Base-by-base conservation (phyloP, 495 filamentous ascomycete species). In the Neurospora africana region DNA sequence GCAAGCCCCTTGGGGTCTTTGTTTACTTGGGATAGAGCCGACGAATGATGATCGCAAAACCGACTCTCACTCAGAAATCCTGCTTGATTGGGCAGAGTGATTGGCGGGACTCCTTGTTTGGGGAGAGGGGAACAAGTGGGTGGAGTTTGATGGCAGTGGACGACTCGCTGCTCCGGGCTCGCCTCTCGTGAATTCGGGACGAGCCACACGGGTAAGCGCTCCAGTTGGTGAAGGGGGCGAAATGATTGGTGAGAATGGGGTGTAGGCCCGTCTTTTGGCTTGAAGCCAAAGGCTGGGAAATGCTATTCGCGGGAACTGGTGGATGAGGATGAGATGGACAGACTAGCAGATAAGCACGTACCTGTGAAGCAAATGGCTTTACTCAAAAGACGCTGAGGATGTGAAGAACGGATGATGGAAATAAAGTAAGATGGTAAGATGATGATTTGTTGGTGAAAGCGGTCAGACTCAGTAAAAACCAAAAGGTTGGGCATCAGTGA, bases 191-290 rank as follows among this genome's bases (percentile, higher is more conserved):
- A 65, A 8, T 65, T 65, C 53, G 53, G 47, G 39, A 68, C 75
- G 79, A 73, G 79, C 79, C 79, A 81, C 79, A 80, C 79, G 27
- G 53, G 53, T 33, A 65, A 65, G 53, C 79, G 79, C 78, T 77
- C 79, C 70, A 73, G 76, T 74, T 73, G 43, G 69, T n/a, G 72
- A 71, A 76, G 76, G 69, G 77, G 78, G 78, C 79, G 73, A 79
- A 78, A 81, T 81, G 78, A 81, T 80, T 79, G 79, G 78, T 76
- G 79, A 79, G 75, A 80, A 68, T 74, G 68, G n/a, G 58, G 71
- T 61, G 72, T 73, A 35, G 69, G 68, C 68, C 68, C 37, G 71
- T 65, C 76, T 73, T 76, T 68, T 65, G 38, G 40, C 39, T 61
- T 69, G 67, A 41, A 35, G 44, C 68, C 39, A 67, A 39, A 47